Evolutionary conservation across 1,139 yeast species (phyloP), one percentile per base, ranked within the genome.

Genomic region (Lipomyces yarrowii): DNA sequence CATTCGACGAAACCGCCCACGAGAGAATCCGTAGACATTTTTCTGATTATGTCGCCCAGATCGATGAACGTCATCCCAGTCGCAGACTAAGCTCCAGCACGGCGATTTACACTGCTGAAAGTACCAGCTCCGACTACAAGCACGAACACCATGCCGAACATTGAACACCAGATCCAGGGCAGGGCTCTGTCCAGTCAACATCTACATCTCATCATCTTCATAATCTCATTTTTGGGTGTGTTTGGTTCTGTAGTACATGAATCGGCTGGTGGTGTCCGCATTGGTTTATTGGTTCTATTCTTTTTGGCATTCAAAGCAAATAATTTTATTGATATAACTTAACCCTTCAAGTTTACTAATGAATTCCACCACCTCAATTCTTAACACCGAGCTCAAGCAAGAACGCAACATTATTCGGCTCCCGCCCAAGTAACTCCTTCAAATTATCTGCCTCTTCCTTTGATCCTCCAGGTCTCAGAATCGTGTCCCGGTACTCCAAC

Each of bases 391-490:
- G 76, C 74, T 90, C 96, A 71, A 82, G 74, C 72, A 89, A 80
- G 79, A 90, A 90, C 0, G 96, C 92, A 53, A 81, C 84, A 64
- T 87, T 84, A 73, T 84, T 86, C 63, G 96, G 96, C 72, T 86
- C 84, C 75, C 97, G 84, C 1, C 96, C 96, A 67, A 91, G 80
- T 61, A 90, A 81, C 71, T 87, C 90, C 61, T 78, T 79, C 77
- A 91, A 81, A 65, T 84, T 84, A 58, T 85, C 90, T 79, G 83
- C 81, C 70, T 87, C 89, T 64, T 90, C 96, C 67, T 82, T 79
- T 0, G 91, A 82, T 6, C 93, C 94, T 69, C 96, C 96, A 71
- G 87, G 84, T 33, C 83, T 84, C 73, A 91, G 81, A 51, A 91
- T 86, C 60, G 83, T 82, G 73, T 88, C 90, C 75, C 96, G 84